These are phyloP conservation scores for Diutina catenulata DNA, from an alignment of 1,139 yeast species.

Conservation along the genomic window DNA sequence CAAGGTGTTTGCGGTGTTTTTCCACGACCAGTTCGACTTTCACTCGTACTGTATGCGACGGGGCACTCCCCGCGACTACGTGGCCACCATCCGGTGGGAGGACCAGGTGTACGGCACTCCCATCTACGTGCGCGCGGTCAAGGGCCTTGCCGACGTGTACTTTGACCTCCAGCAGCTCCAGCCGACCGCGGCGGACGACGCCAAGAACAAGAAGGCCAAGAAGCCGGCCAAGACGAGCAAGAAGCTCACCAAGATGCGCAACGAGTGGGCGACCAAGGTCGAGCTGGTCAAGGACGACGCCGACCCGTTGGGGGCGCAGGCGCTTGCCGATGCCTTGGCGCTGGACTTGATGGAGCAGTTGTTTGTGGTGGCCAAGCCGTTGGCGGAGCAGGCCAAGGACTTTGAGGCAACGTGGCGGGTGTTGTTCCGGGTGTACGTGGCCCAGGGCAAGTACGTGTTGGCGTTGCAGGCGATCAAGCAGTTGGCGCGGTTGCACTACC, in stretches of 20 bases:
- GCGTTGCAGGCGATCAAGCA: conserved; percentile 33
- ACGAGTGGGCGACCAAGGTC: conserved; percentile 27
- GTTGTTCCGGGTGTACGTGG: conserved; percentile 26
- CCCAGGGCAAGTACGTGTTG: conserved; percentile 34
- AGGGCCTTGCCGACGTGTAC: conserved; percentile 53
- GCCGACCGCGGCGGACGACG: conserved; percentile 9
- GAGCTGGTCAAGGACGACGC: conserved; percentile 33
- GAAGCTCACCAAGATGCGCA: conserved; percentile 12
- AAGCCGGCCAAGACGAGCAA: conserved; percentile 18
- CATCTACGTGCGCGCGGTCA: conserved; percentile 55
- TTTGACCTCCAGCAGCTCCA: conserved; percentile 29
- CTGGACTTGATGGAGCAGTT: conserved; percentile 17
- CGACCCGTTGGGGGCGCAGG: conserved; percentile 38
- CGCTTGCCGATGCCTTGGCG: conserved; percentile 17
- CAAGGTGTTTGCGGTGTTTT: conserved; percentile 58
- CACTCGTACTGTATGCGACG: conserved; percentile 86
- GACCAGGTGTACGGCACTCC: conserved; percentile 61
- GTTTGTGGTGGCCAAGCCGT: conserved; percentile 19
- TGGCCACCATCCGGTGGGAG: conserved; percentile 72
- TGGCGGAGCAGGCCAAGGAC: conserved; percentile 24
- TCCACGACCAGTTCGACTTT: conserved; percentile 85
- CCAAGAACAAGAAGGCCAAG: conserved; percentile 23
- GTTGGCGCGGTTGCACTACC: conserved; percentile 21
- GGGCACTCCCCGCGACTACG: conserved; percentile 80
- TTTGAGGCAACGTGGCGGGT: conserved; percentile 25